Evolutionary conservation across 2,329 filamentous ascomycete genomes (phyloP).

Genomic region (Nemania diffusa): DNA sequence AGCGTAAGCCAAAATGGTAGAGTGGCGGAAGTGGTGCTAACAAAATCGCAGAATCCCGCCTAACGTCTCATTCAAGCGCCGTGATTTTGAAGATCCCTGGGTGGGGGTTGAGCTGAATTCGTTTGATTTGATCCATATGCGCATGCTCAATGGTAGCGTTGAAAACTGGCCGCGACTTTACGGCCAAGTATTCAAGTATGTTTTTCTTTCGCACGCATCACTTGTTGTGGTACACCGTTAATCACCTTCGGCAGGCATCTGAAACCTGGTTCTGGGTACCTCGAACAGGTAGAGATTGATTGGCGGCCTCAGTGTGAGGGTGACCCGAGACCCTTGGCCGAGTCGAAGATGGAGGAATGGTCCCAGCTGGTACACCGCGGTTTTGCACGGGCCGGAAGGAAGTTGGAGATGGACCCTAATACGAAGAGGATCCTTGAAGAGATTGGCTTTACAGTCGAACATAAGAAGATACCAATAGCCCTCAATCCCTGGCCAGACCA

Average conservation of each 20-base stretch:
- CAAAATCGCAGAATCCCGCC: slow-evolving; percentile 69
- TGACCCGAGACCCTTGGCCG: slow-evolving; percentile 49
- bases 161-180: slow-evolving; percentile 81
- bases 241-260: slow-evolving; percentile 69
- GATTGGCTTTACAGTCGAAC: slow-evolving; percentile 81
- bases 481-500: slow-evolving; percentile 79
- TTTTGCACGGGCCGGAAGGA: slow-evolving; percentile 71
- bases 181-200: slow-evolving; percentile 72
- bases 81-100: slow-evolving; percentile 85
- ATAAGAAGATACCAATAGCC: slow-evolving; percentile 75
- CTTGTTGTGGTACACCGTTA: slow-evolving; percentile 3
- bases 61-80: slow-evolving; percentile 74
- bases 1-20: slow-evolving; percentile 44
- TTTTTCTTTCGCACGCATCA: slow-evolving; percentile 20
- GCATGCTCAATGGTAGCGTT: slow-evolving; percentile 82
- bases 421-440: slow-evolving; percentile 70
- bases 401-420: slow-evolving; percentile 67
- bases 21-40: slow-evolving; percentile 29
- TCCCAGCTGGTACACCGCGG: slow-evolving; percentile 73
- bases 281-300: slow-evolving; percentile 93
- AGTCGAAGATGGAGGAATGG: slow-evolving; percentile 74
- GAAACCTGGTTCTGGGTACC: slow-evolving; percentile 75
- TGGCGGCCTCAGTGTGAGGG: slow-evolving; percentile 79
- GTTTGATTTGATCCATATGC: slow-evolving; percentile 86
- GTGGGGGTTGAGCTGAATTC: slow-evolving; percentile 57